phyloP scores from a whole-genome alignment of 768 basidiomycete species.

The Dacryopinax spathularia region DNA sequence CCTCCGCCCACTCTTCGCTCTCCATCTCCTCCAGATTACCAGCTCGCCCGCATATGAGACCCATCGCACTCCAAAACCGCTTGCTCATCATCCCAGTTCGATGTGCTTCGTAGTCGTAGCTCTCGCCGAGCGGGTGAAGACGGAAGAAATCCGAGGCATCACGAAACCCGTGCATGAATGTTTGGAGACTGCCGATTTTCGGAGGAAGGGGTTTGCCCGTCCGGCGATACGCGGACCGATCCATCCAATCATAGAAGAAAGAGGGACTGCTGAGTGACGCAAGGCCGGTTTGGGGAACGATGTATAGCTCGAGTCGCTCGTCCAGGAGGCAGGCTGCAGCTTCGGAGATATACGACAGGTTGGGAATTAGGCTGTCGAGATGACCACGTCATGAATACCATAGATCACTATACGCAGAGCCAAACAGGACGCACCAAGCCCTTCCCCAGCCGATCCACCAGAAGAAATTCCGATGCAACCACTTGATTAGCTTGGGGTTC shows the following conservation, averaged over 20 bases:
- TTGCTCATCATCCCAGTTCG: slow-evolving; percentile 54
- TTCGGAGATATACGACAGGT: slow-evolving; percentile 83
- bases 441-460: slow-evolving; percentile 87
- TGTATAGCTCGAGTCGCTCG: slow-evolving; percentile 52
- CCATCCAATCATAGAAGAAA: slow-evolving; percentile 89
- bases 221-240: slow-evolving; percentile 55
- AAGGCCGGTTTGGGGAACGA: slow-evolving; percentile 75
- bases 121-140: neutral
- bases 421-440: slow-evolving; percentile 33
- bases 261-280: slow-evolving; percentile 75
- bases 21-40: slow-evolving; percentile 55
- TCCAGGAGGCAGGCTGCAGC: slow-evolving; percentile 80
- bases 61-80: slow-evolving; percentile 50
- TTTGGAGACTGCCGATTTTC: slow-evolving; percentile 85
- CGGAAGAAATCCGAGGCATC: slow-evolving; percentile 28
- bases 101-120: slow-evolving; percentile 57
- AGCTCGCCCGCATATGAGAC: slow-evolving; percentile 72
- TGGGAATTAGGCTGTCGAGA: slow-evolving; percentile 53
- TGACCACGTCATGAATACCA: neutral
- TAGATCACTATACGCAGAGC: too few relatives aligned
- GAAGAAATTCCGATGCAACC: slow-evolving; percentile 75
- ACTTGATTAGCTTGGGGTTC: slow-evolving; percentile 88
- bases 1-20: slow-evolving; percentile 60
- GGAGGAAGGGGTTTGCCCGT: slow-evolving; percentile 67
- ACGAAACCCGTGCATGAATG: slow-evolving; percentile 70